phyloP scores from a whole-genome alignment of 331 rosid species.

The Saraca asoca region DNA sequence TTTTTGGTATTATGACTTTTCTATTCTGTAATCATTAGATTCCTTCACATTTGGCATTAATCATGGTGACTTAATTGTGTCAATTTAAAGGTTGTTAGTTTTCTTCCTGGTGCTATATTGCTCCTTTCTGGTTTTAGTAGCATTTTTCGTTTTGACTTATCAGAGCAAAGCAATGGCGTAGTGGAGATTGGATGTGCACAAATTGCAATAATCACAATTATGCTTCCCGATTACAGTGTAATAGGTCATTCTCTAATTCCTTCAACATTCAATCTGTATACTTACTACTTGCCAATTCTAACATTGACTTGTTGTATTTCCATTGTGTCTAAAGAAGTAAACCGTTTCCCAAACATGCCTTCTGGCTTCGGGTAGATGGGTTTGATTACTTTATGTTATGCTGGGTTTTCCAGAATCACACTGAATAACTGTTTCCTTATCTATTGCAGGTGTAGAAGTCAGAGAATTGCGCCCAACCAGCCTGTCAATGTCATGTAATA shows the following conservation, averaged over 20 bases:
- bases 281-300: background rate
- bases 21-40: background rate
- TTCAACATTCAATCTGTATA: constrained; percentile 2
- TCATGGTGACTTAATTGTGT: background rate
- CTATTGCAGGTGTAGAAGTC: no score
- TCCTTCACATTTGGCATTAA: background rate
- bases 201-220: constrained; percentile 94
- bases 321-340: background rate
- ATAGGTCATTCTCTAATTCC: constrained; percentile 58
- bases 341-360: background rate
- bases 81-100: background rate
- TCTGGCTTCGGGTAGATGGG: no score
- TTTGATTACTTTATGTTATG: background rate
- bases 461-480: no score
- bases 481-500: constrained; percentile 45
- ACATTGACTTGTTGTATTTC: background rate
- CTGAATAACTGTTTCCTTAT: background rate
- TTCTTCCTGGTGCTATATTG: background rate
- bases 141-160: constrained; percentile 22
- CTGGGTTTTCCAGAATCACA: background rate
- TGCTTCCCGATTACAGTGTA: constrained; percentile 89
- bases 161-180: constrained; percentile 98
- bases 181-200: constrained; percentile 96
- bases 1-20: background rate
- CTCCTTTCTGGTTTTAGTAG: background rate